phyloP scores from a whole-genome alignment of 345 rosid species.

The Hibiscus mutabilis region DNA sequence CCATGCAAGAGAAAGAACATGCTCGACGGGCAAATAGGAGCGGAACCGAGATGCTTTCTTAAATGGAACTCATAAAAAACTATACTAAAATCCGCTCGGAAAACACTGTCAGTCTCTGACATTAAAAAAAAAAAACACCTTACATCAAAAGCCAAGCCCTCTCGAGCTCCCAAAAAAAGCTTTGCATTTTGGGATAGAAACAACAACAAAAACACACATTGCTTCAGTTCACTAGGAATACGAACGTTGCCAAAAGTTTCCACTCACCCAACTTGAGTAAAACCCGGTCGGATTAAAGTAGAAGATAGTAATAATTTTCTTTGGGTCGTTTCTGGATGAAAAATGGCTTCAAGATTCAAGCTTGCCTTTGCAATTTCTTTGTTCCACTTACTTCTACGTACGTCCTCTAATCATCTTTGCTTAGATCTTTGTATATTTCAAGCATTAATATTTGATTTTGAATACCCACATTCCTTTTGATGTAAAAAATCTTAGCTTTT shows the following conservation, averaged over 20 bases:
- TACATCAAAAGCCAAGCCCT: no score
- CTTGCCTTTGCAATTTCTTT: conserved; percentile 42
- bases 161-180: conserved; percentile 9
- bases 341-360: conserved; percentile 51
- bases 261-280: neutral
- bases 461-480: neutral
- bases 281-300: no score
- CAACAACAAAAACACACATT: neutral
- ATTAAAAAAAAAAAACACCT: no score
- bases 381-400: conserved; percentile 57
- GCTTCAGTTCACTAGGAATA: conserved; percentile 3
- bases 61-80: conserved; percentile 14
- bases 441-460: neutral
- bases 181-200: neutral
- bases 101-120: conserved; percentile 11
- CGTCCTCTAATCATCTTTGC: conserved; percentile 8
- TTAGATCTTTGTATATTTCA: neutral
- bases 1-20: conserved; percentile 21
- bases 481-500: neutral
- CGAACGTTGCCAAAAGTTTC: conserved; percentile 23
- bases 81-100: conserved; percentile 29
- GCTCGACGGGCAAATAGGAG: conserved; percentile 2
- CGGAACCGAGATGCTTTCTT: conserved; percentile 29
- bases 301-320: neutral
- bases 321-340: neutral